Conservation (phyloP, 441 rosid genomes). For the Gossypium aridum region DNA sequence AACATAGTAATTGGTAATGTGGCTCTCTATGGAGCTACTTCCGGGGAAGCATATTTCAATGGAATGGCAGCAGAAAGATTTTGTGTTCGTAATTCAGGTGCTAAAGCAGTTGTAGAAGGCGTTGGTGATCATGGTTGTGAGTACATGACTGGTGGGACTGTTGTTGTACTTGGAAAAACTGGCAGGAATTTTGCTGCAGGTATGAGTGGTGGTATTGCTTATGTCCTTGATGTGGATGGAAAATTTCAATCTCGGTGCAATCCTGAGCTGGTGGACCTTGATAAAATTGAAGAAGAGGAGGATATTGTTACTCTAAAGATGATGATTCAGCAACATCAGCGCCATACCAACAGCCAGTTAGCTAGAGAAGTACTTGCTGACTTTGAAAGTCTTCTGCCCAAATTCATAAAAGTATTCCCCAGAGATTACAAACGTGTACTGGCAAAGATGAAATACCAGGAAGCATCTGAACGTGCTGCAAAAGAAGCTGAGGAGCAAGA, state of each 20-base stretch:
- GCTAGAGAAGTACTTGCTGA: slow-evolving; percentile 86
- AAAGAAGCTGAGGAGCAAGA: slow-evolving; percentile 55
- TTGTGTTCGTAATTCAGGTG: slow-evolving; percentile 99
- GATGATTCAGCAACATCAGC: slow-evolving; percentile 99
- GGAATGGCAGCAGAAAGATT: slow-evolving; percentile 99
- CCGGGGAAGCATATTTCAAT: slow-evolving; percentile 92
- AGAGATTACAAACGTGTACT: slow-evolving; percentile 95
- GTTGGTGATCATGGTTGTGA: slow-evolving; percentile 99
- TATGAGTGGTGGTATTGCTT: slow-evolving; percentile 99
- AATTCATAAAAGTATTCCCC: slow-evolving; percentile 92
- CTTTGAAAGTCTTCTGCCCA: slow-evolving; percentile 70
- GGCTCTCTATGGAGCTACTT: slow-evolving; percentile 93
- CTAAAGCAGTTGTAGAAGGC: slow-evolving; percentile 97
- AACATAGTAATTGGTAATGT: slow-evolving; percentile 98
- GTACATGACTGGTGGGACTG: slow-evolving; percentile 99
- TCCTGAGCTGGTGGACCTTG: slow-evolving; percentile 90
- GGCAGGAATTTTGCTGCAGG: slow-evolving; percentile 99
- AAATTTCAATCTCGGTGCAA: slow-evolving; percentile 87
- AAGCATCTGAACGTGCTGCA: slow-evolving; percentile 29
- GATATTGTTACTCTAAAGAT: slow-evolving; percentile 79
- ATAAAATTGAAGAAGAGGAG: slow-evolving; percentile 88
- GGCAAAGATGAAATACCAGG: slow-evolving; percentile 59
- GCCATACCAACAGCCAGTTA: slow-evolving; percentile 84
- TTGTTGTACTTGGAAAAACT: slow-evolving; percentile 94
- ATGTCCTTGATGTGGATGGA: slow-evolving; percentile 83